These are phyloP conservation scores for Xylariaceae sp. DNA, from an alignment of 2,329 filamentous ascomycete species.

Conservation along the genomic window DNA sequence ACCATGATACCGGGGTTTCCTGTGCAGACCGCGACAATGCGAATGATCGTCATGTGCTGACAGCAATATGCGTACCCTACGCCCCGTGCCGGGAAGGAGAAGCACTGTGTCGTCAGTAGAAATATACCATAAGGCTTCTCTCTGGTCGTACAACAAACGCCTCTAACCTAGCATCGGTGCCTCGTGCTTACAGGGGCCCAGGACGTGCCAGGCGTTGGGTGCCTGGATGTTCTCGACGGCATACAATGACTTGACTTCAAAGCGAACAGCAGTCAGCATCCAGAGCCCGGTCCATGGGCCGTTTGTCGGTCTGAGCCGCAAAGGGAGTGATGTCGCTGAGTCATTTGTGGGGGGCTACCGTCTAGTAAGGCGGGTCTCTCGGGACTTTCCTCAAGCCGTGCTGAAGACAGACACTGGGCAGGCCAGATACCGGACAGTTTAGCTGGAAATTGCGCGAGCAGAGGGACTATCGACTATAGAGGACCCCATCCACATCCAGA, in stretches of 20 bases:
- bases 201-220: slow-evolving; percentile 7
- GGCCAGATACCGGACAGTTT: slow-evolving; percentile 7
- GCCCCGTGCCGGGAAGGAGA: slow-evolving; percentile 15
- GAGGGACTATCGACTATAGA: too few species aligned
- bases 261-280: slow-evolving; percentile 10
- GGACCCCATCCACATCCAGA: slow-evolving; percentile 15
- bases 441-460: too few species aligned
- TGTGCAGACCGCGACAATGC: slow-evolving; percentile 21
- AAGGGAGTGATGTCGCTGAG: slow-evolving; percentile 14
- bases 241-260: slow-evolving; percentile 15
- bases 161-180: slow-evolving; percentile 3
- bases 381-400: slow-evolving; percentile 23
- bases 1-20: too few species aligned
- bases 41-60: slow-evolving; percentile 28
- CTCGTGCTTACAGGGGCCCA: slow-evolving; percentile 13
- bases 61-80: slow-evolving; percentile 26
- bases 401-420: slow-evolving; percentile 16
- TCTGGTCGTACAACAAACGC: slow-evolving; percentile 10
- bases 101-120: slow-evolving; percentile 20
- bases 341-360: slow-evolving; percentile 28
- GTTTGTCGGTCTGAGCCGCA: slow-evolving; percentile 31
- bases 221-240: slow-evolving; percentile 17
- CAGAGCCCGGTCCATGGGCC: slow-evolving; percentile 20
- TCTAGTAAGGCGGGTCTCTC: slow-evolving; percentile 20
- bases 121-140: slow-evolving; percentile 22